Conservation (phyloP, 2,329 filamentous ascomycete species). For the Diaporthe caulivora region DNA sequence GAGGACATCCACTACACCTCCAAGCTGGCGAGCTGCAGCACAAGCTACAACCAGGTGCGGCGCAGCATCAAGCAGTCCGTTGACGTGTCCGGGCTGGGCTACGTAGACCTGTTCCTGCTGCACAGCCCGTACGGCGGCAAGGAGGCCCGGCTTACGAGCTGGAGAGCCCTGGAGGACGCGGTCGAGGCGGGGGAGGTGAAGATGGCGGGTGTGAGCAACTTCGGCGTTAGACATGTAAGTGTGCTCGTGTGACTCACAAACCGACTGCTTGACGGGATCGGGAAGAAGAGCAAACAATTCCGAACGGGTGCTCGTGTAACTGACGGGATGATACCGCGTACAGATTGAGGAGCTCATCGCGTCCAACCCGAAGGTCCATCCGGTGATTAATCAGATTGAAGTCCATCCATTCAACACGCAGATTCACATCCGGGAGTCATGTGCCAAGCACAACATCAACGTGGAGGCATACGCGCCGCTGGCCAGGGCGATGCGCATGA, state of each 20-base stretch:
- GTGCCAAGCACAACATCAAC: constrained; percentile 74
- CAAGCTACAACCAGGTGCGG: constrained; percentile 75
- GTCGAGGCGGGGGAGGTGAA: constrained; percentile 77
- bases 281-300: neutral
- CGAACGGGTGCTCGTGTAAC: neutral
- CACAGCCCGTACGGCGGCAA: constrained; percentile 84
- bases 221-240: constrained; percentile 78
- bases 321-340: neutral
- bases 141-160: constrained; percentile 76
- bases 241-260: too few species aligned
- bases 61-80: constrained; percentile 75
- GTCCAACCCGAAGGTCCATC: constrained; percentile 70
- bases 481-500: constrained; percentile 77
- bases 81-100: constrained; percentile 74
- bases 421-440: constrained; percentile 73
- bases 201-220: constrained; percentile 83
- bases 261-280: neutral
- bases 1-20: constrained; percentile 84
- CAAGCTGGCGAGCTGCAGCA: constrained; percentile 77
- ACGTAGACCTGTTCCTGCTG: constrained; percentile 84
- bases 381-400: constrained; percentile 84
- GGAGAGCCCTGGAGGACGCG: constrained; percentile 82
- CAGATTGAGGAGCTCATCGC: constrained; percentile 78
- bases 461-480: constrained; percentile 87
- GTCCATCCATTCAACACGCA: constrained; percentile 87